A percentile compares a stretch with the other conserved stretches of the same genome.
These are phyloP conservation scores for Lojkania enalia DNA, from an alignment of 2,329 filamentous ascomycete species.

Conservation along the genomic window DNA sequence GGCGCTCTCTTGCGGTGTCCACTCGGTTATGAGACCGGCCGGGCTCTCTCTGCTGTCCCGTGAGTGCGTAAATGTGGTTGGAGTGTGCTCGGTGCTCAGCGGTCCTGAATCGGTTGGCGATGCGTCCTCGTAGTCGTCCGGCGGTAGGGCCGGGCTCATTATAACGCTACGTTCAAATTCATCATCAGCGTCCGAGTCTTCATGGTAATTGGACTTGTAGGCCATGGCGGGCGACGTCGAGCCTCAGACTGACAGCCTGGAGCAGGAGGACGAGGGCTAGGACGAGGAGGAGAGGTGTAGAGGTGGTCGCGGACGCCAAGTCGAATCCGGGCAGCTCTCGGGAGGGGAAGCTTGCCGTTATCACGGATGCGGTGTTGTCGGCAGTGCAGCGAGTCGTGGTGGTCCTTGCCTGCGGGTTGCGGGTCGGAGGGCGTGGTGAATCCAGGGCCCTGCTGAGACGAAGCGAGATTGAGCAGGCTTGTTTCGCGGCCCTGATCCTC, in stretches of 20 bases:
- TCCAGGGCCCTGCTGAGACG: constrained; percentile 38
- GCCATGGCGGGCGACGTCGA: constrained; percentile 31
- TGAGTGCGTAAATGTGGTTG: constrained; percentile 74
- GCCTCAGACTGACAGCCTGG: constrained; percentile 3
- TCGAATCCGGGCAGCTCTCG: constrained; percentile 19
- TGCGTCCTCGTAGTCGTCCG: constrained; percentile 62
- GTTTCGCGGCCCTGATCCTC: constrained; percentile 30
- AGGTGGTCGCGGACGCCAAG: constrained; percentile 29
- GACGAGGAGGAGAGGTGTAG: constrained; percentile 11
- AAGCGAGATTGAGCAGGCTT: constrained; percentile 44
- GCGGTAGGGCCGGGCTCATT: constrained; percentile 62
- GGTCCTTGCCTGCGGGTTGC: constrained; percentile 10
- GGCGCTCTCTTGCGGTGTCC: constrained; percentile 84
- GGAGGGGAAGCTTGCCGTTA: constrained; percentile 23
- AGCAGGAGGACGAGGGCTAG: constrained; percentile 12
- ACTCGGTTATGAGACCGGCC: constrained; percentile 76
- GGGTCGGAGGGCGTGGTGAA: constrained; percentile 19
- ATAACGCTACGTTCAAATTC: constrained; percentile 77
- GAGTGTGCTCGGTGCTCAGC: constrained; percentile 73
- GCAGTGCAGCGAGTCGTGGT: constrained; percentile 17
- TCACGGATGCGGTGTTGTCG: constrained; percentile 17
- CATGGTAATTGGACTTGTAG: constrained; percentile 64
- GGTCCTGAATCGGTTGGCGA: constrained; percentile 74
- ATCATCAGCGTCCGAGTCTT: constrained; percentile 78
- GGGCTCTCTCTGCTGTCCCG: constrained; percentile 66